Conservation (phyloP, 441 rosid species). For the Arabidopsis hybrid region DNA sequence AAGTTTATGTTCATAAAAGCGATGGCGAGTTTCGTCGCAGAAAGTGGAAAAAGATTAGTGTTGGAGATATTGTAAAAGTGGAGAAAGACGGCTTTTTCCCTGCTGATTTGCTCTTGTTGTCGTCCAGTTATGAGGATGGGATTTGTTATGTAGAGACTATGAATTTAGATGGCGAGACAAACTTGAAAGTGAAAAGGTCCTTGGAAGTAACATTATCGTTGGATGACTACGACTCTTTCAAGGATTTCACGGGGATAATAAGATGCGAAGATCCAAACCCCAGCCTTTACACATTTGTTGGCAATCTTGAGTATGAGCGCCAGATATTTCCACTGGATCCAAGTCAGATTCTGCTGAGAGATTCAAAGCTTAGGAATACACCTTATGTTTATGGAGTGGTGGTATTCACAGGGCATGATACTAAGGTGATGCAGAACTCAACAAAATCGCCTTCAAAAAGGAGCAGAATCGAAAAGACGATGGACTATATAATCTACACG, state of each 20-base stretch:
- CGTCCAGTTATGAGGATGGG: conserved; percentile 93
- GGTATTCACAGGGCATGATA: conserved; percentile 91
- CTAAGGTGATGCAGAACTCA: conserved; percentile 97
- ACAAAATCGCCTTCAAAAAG: conserved; percentile 91
- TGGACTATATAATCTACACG: conserved; percentile 90
- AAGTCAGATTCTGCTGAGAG: conserved; percentile 92
- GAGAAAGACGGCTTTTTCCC: conserved; percentile 94
- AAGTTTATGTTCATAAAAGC: conserved; percentile 66
- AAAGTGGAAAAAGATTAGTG: conserved; percentile 81
- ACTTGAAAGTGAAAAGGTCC: conserved; percentile 89
- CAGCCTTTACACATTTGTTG: conserved; percentile 86
- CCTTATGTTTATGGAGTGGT: conserved; percentile 84
- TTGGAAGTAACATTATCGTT: conserved; percentile 76
- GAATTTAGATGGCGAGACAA: conserved; percentile 98
- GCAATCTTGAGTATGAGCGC: conserved; percentile 77
- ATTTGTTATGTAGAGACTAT: conserved; percentile 97
- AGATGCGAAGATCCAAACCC: conserved; percentile 97
- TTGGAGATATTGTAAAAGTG: conserved; percentile 88
- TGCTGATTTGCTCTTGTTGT: conserved; percentile 86
- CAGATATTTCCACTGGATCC: conserved; percentile 86
- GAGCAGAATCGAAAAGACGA: conserved; percentile 85
- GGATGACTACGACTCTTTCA: conserved; percentile 74
- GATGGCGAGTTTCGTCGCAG: conserved; percentile 68
- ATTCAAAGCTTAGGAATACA: conserved; percentile 95
- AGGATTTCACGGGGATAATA: conserved; percentile 65